phyloP scores from a whole-genome alignment of 352 stramenopile species.

The Phytophthora lateralis region DNA sequence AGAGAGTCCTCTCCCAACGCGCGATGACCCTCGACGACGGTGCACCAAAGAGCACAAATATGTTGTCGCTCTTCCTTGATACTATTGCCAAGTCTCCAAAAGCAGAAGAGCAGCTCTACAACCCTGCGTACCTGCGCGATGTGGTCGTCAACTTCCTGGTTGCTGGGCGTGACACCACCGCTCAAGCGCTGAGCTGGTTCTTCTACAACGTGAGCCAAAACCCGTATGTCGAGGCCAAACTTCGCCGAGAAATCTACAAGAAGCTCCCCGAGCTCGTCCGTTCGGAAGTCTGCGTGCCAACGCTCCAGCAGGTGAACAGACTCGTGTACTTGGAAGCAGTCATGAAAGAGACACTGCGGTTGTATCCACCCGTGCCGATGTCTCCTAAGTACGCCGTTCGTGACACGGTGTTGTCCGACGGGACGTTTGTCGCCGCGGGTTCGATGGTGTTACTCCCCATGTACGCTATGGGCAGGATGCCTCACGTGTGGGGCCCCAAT shows the following conservation, averaged over 20 bases:
- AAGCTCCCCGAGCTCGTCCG: slow-evolving; percentile 34
- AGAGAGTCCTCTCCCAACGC: slow-evolving; percentile 31
- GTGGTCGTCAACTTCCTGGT: slow-evolving; percentile 85
- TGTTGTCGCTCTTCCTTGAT: slow-evolving; percentile 42
- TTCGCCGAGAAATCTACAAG: slow-evolving; percentile 49
- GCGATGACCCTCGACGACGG: slow-evolving; percentile 8
- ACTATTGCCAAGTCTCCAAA: slow-evolving; percentile 32
- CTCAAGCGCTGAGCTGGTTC: slow-evolving; percentile 77
- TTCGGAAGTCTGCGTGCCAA: slow-evolving; percentile 17
- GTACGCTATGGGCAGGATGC: slow-evolving; percentile 53
- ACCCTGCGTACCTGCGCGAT: slow-evolving; percentile 61
- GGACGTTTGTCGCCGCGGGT: slow-evolving; percentile 49
- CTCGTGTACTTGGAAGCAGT: slow-evolving; percentile 63
- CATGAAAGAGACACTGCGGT: slow-evolving; percentile 56
- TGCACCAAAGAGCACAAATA: slow-evolving; percentile 3
- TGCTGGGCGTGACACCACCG: slow-evolving; percentile 79
- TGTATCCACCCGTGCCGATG: slow-evolving; percentile 66
- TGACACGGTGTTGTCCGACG: slow-evolving; percentile 61
- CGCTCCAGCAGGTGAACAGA: slow-evolving; percentile 22
- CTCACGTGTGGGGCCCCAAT: slow-evolving; percentile 58
- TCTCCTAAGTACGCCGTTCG: slow-evolving; percentile 41
- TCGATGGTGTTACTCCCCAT: slow-evolving; percentile 39
- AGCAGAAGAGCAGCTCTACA: slow-evolving; percentile 22
- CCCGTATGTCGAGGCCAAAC: slow-evolving; percentile 51
- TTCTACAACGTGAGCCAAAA: slow-evolving; percentile 62